These are phyloP conservation scores for Suillus paluster DNA, from an alignment of 768 basidiomycete genomes.

Conservation along the genomic window DNA sequence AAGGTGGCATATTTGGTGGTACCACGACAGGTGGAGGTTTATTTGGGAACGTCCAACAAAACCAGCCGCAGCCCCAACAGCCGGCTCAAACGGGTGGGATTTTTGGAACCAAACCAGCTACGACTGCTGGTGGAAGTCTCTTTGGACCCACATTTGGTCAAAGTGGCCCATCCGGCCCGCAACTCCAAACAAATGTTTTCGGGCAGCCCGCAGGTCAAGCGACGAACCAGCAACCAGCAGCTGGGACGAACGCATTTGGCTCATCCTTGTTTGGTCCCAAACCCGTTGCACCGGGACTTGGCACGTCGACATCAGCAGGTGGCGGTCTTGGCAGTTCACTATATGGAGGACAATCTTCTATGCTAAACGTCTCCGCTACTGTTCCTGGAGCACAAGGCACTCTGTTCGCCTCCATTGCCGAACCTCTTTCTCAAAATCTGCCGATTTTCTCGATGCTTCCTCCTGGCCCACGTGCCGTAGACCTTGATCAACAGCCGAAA, in stretches of 20 bases:
- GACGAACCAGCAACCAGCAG: conserved; percentile 40
- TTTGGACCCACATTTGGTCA: conserved; percentile 58
- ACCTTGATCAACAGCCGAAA: conserved; percentile 65
- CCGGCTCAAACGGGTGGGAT: conserved; percentile 30
- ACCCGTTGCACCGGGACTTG: conserved; percentile 54
- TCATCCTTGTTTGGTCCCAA: conserved; percentile 55
- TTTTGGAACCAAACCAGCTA: conserved; percentile 35
- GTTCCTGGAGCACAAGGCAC: conserved; percentile 57
- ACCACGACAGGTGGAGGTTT: conserved; percentile 36
- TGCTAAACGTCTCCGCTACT: conserved; percentile 44
- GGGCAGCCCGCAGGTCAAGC: conserved; percentile 55
- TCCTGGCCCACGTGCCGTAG: conserved; percentile 65
- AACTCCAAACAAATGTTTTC: conserved; percentile 47
- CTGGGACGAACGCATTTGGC: conserved; percentile 39
- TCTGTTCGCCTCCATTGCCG: conserved; percentile 86
- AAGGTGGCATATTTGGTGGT: conserved; percentile 19
- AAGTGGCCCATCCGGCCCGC: conserved; percentile 33
- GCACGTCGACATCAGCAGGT: conserved; percentile 44
- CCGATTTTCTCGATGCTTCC: conserved; percentile 79
- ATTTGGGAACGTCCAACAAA: conserved; percentile 36
- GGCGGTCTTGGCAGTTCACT: conserved; percentile 38
- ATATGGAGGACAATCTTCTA: conserved; percentile 42
- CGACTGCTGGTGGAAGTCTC: conserved; percentile 38
- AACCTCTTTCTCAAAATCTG: conserved; percentile 75
- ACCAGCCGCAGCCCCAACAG: conserved; percentile 46